Percentiles rank a stretch among this genome's conserved stretches.
Conservation (phyloP, 2,329 filamentous ascomycete genomes). For the Fusarium chuoi region DNA sequence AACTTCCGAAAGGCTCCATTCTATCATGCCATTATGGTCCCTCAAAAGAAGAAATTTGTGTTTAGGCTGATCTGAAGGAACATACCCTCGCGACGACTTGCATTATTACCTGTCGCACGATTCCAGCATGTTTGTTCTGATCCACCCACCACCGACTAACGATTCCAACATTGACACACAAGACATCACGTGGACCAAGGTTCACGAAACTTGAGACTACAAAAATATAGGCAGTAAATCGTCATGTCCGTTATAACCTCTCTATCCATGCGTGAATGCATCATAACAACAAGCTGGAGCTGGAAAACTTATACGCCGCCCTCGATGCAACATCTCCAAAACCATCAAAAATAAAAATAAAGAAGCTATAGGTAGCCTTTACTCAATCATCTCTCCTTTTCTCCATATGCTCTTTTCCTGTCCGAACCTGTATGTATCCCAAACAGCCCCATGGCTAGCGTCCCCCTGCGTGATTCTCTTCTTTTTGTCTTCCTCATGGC, state of each 20-base stretch:
- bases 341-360: slow-evolving; percentile 4
- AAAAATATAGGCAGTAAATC: slow-evolving; percentile 25
- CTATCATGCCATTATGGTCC: neutral
- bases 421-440: slow-evolving; percentile 40
- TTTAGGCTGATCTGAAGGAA: neutral
- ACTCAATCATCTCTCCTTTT: slow-evolving; percentile 30
- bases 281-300: slow-evolving; percentile 28
- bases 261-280: slow-evolving; percentile 35
- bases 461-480: slow-evolving; percentile 17
- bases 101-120: neutral
- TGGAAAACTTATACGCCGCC: slow-evolving; percentile 28
- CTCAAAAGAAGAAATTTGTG: too few species aligned
- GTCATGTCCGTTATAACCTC: slow-evolving; percentile 36
- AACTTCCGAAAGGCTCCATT: neutral
- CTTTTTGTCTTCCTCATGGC: slow-evolving; percentile 24
- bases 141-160: neutral
- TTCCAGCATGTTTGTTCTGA: neutral
- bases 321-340: slow-evolving; percentile 25
- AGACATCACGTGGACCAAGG: neutral
- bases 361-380: slow-evolving; percentile 7
- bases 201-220: neutral
- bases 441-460: slow-evolving; percentile 15
- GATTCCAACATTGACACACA: neutral
- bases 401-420: slow-evolving; percentile 28
- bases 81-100: neutral